phyloP scores from a whole-genome alignment of 768 basidiomycete species.

The Pulveroboletus sp. region DNA sequence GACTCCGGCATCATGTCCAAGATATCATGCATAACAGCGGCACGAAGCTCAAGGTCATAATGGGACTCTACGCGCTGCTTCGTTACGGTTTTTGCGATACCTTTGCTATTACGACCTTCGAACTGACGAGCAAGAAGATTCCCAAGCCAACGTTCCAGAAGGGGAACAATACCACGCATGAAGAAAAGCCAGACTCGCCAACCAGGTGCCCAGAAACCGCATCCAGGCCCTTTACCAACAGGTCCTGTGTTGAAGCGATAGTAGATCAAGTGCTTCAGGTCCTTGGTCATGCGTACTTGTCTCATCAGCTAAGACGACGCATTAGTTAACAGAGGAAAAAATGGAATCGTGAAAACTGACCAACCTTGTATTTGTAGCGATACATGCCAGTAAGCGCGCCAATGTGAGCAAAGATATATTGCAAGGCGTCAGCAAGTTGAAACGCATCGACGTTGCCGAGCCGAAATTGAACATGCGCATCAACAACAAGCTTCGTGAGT shows the following conservation, averaged over 20 bases:
- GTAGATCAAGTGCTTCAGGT: conserved; percentile 96
- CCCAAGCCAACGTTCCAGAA: conserved; percentile 96
- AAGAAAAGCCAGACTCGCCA: conserved; percentile 99
- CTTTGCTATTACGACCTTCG: conserved; percentile 95
- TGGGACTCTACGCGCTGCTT: conserved; percentile 99
- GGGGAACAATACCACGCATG: conserved; percentile 97
- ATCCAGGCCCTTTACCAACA: conserved; percentile 97
- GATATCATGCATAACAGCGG: conserved; percentile 99
- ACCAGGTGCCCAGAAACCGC: conserved; percentile 99
- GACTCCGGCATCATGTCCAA: conserved; percentile 99
- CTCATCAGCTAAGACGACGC: conserved; percentile 71
- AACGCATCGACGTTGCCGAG: conserved; percentile 98
- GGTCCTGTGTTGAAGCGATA: conserved; percentile 99
- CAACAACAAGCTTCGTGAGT: conserved; percentile 96
- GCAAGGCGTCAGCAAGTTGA: conserved; percentile 96
- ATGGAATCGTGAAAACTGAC: conserved; percentile 13
- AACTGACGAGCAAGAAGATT: conserved; percentile 98
- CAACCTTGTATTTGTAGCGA: conserved; percentile 97
- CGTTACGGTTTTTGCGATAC: conserved; percentile 95
- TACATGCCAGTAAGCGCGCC: conserved; percentile 99
- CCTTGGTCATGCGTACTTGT: conserved; percentile 99
- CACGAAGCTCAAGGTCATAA: conserved; percentile 94
- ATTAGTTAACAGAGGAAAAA: conserved; percentile 4
- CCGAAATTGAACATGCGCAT: conserved; percentile 97
- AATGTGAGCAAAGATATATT: conserved; percentile 96